phyloP scores from a whole-genome alignment of 352 stramenopile genomes.

The Pythium insidiosum region DNA sequence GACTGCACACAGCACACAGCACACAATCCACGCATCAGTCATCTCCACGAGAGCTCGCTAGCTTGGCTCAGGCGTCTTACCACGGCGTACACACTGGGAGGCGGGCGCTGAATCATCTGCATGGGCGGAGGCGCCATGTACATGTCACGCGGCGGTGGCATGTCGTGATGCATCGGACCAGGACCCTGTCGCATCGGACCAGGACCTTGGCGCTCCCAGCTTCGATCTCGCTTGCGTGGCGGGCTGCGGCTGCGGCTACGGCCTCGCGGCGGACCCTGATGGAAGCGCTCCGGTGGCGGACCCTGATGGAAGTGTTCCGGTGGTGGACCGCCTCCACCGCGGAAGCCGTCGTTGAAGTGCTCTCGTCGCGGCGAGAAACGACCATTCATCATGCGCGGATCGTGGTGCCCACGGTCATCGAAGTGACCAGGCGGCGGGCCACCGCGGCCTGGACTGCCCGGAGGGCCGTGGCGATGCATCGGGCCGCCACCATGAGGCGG shows the following conservation, averaged over 20 bases:
- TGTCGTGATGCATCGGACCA: background rate
- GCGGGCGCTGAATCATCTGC: too few relatives aligned
- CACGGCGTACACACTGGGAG: too few relatives aligned
- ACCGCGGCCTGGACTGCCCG: background rate
- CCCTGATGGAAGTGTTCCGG: background rate
- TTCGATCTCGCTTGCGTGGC: constrained; percentile 13
- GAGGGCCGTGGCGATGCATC: background rate
- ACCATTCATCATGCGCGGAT: background rate
- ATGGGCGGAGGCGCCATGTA: too few relatives aligned
- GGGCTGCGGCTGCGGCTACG: constrained; percentile 21
- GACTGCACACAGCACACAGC: constrained; percentile 11
- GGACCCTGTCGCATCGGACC: background rate
- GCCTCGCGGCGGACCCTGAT: constrained; percentile 3
- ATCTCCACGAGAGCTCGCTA: background rate
- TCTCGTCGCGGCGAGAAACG: background rate
- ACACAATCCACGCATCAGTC: background rate
- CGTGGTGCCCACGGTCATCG: background rate
- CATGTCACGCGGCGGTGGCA: too few relatives aligned
- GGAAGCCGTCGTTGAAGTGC: background rate
- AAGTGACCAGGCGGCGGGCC: constrained; percentile 3
- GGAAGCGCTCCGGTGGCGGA: background rate
- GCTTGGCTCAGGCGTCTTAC: background rate
- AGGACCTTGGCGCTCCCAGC: constrained; percentile 10
- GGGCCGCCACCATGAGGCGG: background rate
- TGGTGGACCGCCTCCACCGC: background rate